phyloP scores from a whole-genome alignment of 495 filamentous ascomycete species.

The Durotheca rogersii region DNA sequence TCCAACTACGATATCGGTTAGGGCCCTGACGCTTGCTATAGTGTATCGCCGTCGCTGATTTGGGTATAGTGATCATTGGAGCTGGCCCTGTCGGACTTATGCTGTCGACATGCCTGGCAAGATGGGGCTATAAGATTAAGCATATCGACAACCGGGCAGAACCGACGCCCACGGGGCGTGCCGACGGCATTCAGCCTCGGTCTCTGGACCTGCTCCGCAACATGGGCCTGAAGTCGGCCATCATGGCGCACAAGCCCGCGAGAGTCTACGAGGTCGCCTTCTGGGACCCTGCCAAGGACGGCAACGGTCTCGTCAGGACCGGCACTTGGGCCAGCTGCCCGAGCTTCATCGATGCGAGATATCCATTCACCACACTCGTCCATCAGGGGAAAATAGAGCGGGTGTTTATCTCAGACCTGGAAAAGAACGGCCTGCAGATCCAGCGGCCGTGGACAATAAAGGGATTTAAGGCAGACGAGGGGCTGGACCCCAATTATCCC shows the following conservation, averaged over 20 bases:
- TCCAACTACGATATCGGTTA: conserved; percentile 37
- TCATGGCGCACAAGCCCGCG: conserved; percentile 71
- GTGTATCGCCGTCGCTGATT: conserved; percentile 9
- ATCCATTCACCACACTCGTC: conserved; percentile 73
- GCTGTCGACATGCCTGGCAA: conserved; percentile 75
- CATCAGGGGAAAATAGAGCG: conserved; percentile 77
- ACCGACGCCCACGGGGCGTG: conserved; percentile 69
- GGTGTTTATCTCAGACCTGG: conserved; percentile 67
- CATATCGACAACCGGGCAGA: conserved; percentile 71
- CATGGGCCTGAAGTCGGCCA: conserved; percentile 69
- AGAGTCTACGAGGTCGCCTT: conserved; percentile 76
- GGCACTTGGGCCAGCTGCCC: conserved; percentile 73
- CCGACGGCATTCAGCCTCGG: conserved; percentile 79
- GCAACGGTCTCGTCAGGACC: conserved; percentile 63
- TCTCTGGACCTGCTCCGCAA: conserved; percentile 75
- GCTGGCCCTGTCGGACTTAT: conserved; percentile 87
- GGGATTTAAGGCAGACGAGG: conserved; percentile 62
- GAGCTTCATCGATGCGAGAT: conserved; percentile 69
- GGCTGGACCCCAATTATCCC: conserved; percentile 58
- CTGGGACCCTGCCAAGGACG: conserved; percentile 65
- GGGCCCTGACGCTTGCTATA: neutral
- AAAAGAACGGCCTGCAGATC: conserved; percentile 56
- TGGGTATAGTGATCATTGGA: conserved; percentile 69
- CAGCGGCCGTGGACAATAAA: conserved; percentile 61
- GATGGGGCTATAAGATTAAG: conserved; percentile 68